A percentile compares a stretch with the other conserved stretches of the same genome.
These are phyloP conservation scores for Penicillium sp. DNA, from an alignment of 2,329 filamentous ascomycete genomes.

Conservation along the genomic window DNA sequence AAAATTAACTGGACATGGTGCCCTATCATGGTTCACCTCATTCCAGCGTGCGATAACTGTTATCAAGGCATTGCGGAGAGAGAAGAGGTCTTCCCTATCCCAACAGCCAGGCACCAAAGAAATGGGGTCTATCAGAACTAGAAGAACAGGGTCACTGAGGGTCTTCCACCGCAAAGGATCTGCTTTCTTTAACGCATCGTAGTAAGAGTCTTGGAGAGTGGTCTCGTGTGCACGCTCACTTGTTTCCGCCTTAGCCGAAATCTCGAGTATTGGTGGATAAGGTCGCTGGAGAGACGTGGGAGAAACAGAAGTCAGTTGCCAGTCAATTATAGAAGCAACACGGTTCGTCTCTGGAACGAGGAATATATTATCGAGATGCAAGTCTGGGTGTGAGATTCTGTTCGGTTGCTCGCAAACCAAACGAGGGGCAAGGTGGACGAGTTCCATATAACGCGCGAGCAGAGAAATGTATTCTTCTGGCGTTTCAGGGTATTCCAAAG, in stretches of 20 bases:
- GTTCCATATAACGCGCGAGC: conserved; percentile 4
- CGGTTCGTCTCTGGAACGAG: conserved; percentile 17
- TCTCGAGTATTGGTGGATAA: conserved; percentile 15
- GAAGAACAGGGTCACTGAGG: conserved; percentile 5
- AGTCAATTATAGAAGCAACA: conserved; percentile 12
- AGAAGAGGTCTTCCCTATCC: conserved; percentile 17
- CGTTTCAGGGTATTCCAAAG: conserved; percentile 6
- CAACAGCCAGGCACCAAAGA: conserved; percentile 13
- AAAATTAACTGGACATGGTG: conserved; percentile 11
- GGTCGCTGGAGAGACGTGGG: conserved; percentile 11
- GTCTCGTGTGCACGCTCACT: conserved; percentile 1
- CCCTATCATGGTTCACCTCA: conserved; percentile 3
- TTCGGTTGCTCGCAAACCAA: conserved; percentile 3
- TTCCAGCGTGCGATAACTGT: conserved; percentile 11
- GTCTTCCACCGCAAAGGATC: conserved; percentile 4
- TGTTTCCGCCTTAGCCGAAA: conserved; percentile 2
- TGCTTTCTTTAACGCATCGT: conserved; percentile 4
- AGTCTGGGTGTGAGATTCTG: conserved; percentile 19
- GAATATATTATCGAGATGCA: conserved; percentile 21
- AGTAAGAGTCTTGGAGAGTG: conserved; percentile 5
- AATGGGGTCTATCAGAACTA: conserved; percentile 6
- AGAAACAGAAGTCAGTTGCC: conserved; percentile 11
- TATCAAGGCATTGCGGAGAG: conserved; percentile 16
- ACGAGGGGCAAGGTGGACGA: conserved; percentile 3
- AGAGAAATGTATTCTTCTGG: conserved; percentile 10